Percentiles rank a stretch among this genome's conserved stretches.
Evolutionary conservation across 2,329 filamentous ascomycete species (phyloP).

Genomic region (Alternaria brassicae): DNA sequence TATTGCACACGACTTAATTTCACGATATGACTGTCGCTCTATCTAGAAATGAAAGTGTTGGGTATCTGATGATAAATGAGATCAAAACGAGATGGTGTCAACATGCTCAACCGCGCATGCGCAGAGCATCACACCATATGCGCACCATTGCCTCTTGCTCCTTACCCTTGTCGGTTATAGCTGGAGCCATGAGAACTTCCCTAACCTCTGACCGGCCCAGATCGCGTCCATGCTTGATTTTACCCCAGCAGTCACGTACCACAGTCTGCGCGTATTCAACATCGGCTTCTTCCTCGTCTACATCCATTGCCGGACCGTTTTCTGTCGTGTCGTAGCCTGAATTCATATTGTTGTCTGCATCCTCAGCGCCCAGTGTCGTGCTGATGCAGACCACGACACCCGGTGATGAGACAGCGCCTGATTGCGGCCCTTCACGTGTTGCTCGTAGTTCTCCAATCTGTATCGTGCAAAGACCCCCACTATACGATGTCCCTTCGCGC

Average conservation of each 20-base stretch:
- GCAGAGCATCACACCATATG: slow-evolving; percentile 47
- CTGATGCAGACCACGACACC: slow-evolving; percentile 42
- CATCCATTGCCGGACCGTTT: background rate
- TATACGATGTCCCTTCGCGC: slow-evolving; percentile 31
- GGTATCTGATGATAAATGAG: background rate
- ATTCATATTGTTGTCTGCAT: slow-evolving; percentile 7
- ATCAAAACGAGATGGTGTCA: background rate
- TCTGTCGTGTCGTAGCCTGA: background rate
- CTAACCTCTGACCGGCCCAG: slow-evolving; percentile 34
- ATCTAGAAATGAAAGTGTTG: background rate
- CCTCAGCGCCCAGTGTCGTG: slow-evolving; percentile 19
- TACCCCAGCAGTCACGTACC: slow-evolving; percentile 37
- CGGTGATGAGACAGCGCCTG: slow-evolving; percentile 26
- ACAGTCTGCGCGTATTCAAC: slow-evolving; percentile 31
- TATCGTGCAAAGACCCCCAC: slow-evolving; percentile 33
- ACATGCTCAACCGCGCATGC: slow-evolving; percentile 30
- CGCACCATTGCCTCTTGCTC: slow-evolving; percentile 33
- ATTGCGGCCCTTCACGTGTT: slow-evolving; percentile 27
- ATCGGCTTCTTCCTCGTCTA: slow-evolving; percentile 23
- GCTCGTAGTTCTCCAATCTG: slow-evolving; percentile 39
- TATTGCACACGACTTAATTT: background rate
- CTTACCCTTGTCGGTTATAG: slow-evolving; percentile 6
- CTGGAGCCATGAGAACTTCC: slow-evolving; percentile 37
- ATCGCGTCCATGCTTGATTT: slow-evolving; percentile 31
- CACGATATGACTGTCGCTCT: too few species aligned